A percentile compares a stretch with the other conserved stretches of the same genome.
Evolutionary conservation across 306 rosid species (phyloP).

Genomic region (Ammopiptanthus mongolicus): DNA sequence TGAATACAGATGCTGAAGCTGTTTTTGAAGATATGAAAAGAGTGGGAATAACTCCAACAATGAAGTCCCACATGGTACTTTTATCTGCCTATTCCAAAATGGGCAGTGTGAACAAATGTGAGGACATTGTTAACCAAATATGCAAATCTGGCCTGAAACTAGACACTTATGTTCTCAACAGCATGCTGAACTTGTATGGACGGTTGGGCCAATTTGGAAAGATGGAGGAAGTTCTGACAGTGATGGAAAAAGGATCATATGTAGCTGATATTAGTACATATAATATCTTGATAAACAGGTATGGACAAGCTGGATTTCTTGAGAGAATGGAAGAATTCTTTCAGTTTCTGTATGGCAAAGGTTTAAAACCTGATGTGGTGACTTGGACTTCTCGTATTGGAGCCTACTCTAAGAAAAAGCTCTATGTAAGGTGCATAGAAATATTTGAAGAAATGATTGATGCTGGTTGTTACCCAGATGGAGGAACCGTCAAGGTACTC

Average conservation of each 20-base stretch:
- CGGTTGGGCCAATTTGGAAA: constrained; percentile 67
- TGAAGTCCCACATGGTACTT: constrained; percentile 96
- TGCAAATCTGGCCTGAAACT: constrained; percentile 63
- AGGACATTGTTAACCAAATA: constrained; percentile 68
- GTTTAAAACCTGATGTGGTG: constrained; percentile 77
- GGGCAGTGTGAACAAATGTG: constrained; percentile 70
- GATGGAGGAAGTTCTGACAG: constrained; percentile 69
- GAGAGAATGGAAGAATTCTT: constrained; percentile 73
- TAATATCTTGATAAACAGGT: constrained; percentile 70
- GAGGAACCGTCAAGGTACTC: constrained; percentile 81
- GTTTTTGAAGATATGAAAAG: constrained; percentile 75
- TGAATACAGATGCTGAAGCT: constrained; percentile 66
- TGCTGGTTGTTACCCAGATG: constrained; percentile 90
- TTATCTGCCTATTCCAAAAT: constrained; percentile 68
- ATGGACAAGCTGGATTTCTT: constrained; percentile 77
- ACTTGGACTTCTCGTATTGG: constrained; percentile 94
- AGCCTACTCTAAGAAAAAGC: constrained; percentile 84
- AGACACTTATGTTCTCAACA: constrained; percentile 77
- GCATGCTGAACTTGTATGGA: constrained; percentile 83
- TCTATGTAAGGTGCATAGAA: constrained; percentile 65
- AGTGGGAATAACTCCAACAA: constrained; percentile 80
- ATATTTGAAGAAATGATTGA: constrained; percentile 92
- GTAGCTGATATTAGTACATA: constrained; percentile 71
- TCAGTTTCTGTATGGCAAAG: constrained; percentile 42
- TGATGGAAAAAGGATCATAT: constrained; percentile 63